Base-by-base conservation (phyloP, 495 filamentous ascomycete genomes). In the Eremomyces bilateralis region DNA sequence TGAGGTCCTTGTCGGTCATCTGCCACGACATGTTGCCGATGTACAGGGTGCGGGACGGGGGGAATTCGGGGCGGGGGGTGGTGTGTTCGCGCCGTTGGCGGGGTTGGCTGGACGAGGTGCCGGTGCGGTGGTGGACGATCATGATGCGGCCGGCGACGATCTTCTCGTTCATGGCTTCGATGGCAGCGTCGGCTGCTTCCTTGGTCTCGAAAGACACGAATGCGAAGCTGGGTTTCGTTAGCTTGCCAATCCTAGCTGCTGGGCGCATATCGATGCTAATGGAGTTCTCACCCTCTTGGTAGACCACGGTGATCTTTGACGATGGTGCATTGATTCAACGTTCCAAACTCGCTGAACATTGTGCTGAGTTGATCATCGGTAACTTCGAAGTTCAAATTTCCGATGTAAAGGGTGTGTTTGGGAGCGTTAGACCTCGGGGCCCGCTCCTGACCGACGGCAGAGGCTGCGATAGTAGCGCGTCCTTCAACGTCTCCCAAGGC, bases 21-120 rank as follows among this genome's bases (percentile, higher is more conserved):
- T 93, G 79, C 45, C 78, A 93, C 22, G 79, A 67, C 49, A 97
- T 70, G 54, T 90, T 88, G 38, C 88, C 88, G 41, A 97, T 66
- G 54, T 75, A 94, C 21, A 97, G 61, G 3, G 73, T 78, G 34
- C 60, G 63, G 15, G 68, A 68, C 11, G 75, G 71, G 15, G 54
- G 42, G 22, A 51, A 58, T 24, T 41, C 17, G 30, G 10, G 10
- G 5, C 20, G 33, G 10, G 10, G 15, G 4, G 33, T 11, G 20
- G 16, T 22, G 5, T 20, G 8, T 27, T 3, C 35, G 8, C 2
- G 39, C 27, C 15, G 38, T 34, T 13, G 27, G 28, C 33, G 33
- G 4, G 15, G 16, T 12, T 40, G 20, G n/a, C n/a, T n/a, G n/a
- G n/a, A n/a, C n/a, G n/a, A n/a, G n/a, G n/a, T n/a, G n/a, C n/a